phyloP scores from a whole-genome alignment of 495 filamentous ascomycete species.

The Neurospora tetrasperma region DNA sequence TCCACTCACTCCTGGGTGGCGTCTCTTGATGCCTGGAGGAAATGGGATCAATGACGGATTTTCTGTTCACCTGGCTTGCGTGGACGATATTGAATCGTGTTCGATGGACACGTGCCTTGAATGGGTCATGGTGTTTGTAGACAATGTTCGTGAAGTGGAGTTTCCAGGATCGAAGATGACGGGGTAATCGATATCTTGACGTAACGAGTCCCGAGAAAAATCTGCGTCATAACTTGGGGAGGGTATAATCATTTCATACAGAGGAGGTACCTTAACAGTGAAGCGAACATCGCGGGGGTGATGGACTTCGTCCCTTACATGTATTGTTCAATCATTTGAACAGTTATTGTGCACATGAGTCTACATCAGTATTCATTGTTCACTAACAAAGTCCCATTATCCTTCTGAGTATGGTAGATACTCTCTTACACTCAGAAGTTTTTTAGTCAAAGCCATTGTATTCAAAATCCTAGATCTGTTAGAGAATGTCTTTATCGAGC shows the following conservation, averaged over 20 bases:
- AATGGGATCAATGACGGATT: not conserved
- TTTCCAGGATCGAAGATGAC: not conserved
- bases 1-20: not conserved
- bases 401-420: not conserved
- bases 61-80: not conserved
- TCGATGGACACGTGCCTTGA: not conserved
- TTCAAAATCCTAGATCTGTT: not conserved
- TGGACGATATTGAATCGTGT: not conserved
- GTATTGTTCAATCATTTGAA: not conserved
- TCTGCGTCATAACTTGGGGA: not conserved
- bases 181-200: not conserved
- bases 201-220: not conserved
- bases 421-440: not conserved
- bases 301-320: not conserved
- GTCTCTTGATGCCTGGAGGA: not conserved
- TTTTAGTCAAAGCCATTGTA: not conserved
- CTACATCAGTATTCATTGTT: not conserved
- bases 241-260: not conserved
- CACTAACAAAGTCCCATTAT: not conserved
- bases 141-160: not conserved
- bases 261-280: not conserved
- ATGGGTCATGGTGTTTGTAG: not conserved
- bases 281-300: not conserved
- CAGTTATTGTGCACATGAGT: not conserved
- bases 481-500: not conserved